These are phyloP conservation scores for Suillus brevipes DNA, from an alignment of 768 basidiomycete genomes.

Conservation along the genomic window DNA sequence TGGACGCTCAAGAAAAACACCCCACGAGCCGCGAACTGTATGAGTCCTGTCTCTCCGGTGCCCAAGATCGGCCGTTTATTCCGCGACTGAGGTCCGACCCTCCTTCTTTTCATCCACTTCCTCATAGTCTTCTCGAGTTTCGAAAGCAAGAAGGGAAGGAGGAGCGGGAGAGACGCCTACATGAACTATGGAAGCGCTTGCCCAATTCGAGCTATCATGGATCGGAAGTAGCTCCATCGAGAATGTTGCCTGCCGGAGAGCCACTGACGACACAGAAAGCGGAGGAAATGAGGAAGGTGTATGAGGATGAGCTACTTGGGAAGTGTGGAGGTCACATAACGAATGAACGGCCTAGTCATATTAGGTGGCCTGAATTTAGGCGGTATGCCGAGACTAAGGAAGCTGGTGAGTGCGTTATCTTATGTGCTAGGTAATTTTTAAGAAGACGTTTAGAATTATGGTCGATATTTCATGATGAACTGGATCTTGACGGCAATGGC, in stretches of 20 bases:
- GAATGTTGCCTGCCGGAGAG: constrained; percentile 18
- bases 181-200: constrained; percentile 64
- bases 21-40: constrained; percentile 52
- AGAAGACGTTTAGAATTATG: constrained; percentile 65
- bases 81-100: constrained; percentile 61
- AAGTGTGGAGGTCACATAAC: constrained; percentile 49
- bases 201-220: constrained; percentile 33
- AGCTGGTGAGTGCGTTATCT: constrained; percentile 53
- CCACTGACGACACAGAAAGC: constrained; percentile 54
- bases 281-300: constrained; percentile 63
- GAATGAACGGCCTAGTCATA: constrained; percentile 42
- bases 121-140: constrained; percentile 61
- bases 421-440: constrained; percentile 18
- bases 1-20: constrained; percentile 21
- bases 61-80: constrained; percentile 55
- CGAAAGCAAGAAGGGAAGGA: constrained; percentile 62
- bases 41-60: constrained; percentile 52
- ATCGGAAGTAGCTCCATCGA: constrained; percentile 24
- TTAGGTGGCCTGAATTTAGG: constrained; percentile 73
- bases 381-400: constrained; percentile 80
- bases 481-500: constrained; percentile 89
- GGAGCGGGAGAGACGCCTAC: constrained; percentile 58
- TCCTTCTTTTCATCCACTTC: constrained; percentile 39
- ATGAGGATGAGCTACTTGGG: constrained; percentile 74
- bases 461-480: constrained; percentile 86